Evolutionary conservation across 1,284 basidiomycete genomes (phyloP).

Genomic region (Puccinia novopanici): DNA sequence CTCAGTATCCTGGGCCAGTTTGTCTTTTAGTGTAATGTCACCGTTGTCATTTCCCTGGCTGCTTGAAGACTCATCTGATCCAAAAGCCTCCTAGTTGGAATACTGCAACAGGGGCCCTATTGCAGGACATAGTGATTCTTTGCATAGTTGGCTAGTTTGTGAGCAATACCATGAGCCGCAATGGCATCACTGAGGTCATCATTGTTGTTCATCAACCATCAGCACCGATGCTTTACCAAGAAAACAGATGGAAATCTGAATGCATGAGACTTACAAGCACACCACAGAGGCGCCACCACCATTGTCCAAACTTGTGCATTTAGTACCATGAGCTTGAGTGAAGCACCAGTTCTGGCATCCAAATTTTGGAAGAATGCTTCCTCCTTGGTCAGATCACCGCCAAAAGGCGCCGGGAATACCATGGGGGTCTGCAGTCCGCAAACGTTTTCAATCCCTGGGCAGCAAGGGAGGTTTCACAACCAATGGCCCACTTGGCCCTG

Average conservation of each 20-base stretch:
- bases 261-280: constrained; percentile 62
- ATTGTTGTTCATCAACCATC: too few species aligned
- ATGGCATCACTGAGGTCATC: constrained; percentile 77
- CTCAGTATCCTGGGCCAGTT: too few species aligned
- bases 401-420: constrained; percentile 85
- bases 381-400: constrained; percentile 95
- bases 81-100: too few species aligned
- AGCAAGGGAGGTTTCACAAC: constrained; percentile 77
- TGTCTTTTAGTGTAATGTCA: too few species aligned
- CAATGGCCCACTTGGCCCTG: constrained; percentile 97
- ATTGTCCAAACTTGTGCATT: constrained; percentile 98
- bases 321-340: constrained; percentile 94
- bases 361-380: constrained; percentile 99
- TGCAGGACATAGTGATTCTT: too few species aligned
- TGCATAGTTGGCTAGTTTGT: constrained; percentile 98
- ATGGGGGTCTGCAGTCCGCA: constrained; percentile 95
- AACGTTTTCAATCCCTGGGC: constrained; percentile 65
- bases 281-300: constrained; percentile 86
- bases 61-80: too few species aligned
- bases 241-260: neutral
- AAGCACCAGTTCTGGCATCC: constrained; percentile 94
- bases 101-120: too few species aligned
- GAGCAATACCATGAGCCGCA: constrained; percentile 88
- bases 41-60: too few species aligned
- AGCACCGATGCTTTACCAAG: too few species aligned